A percentile compares a stretch with the other conserved stretches of the same genome.
phyloP scores from a whole-genome alignment of 1,139 yeast species.

The Candida sp. region DNA sequence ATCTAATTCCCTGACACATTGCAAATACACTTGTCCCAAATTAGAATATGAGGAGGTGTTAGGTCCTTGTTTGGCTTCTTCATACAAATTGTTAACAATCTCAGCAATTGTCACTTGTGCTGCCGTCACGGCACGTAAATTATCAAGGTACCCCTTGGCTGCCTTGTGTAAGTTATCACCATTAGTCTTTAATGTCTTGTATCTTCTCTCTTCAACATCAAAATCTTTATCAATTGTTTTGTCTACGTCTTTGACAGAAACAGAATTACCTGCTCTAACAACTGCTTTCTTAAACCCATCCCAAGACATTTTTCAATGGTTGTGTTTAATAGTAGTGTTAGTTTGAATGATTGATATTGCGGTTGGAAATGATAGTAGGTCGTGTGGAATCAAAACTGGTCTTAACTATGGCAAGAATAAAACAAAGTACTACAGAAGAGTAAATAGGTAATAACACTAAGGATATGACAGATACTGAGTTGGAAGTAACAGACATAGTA shows the following conservation, averaged over 20 bases:
- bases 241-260: slow-evolving; percentile 83
- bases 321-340: no score
- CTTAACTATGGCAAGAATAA: no score
- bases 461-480: not conserved
- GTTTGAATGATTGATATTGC: not conserved
- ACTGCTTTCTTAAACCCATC: slow-evolving; percentile 96
- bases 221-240: slow-evolving; percentile 89
- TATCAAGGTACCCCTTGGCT: slow-evolving; percentile 90
- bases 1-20: slow-evolving; percentile 88
- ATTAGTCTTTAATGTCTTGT: slow-evolving; percentile 74
- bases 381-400: not conserved
- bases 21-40: slow-evolving; percentile 78
- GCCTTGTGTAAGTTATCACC: slow-evolving; percentile 83
- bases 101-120: slow-evolving; percentile 96
- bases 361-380: not conserved
- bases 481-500: not conserved
- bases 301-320: slow-evolving; percentile 70
- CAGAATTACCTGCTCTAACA: slow-evolving; percentile 91
- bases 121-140: slow-evolving; percentile 91
- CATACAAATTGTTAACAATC: slow-evolving; percentile 89
- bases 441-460: no score
- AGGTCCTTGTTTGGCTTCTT: slow-evolving; percentile 75
- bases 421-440: no score
- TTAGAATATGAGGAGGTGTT: slow-evolving; percentile 46
- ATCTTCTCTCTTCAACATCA: slow-evolving; percentile 92